Base-by-base conservation (phyloP, 441 rosid species). In the Macaranga tanarius region DNA sequence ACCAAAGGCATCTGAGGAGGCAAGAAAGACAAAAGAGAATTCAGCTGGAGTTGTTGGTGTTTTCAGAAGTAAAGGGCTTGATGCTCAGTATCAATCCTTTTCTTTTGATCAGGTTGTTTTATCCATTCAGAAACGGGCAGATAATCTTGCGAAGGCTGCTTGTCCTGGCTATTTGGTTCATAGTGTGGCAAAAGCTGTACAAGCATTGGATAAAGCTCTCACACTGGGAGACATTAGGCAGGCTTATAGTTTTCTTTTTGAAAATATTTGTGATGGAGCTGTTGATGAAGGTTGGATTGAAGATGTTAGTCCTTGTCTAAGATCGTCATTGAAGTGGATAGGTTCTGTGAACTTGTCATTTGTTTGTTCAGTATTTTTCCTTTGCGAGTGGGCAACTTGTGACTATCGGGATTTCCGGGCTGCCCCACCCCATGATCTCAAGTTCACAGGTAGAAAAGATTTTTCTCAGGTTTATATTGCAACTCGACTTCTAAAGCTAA, bases 351-450 rank as follows among this genome's bases (percentile, higher is more conserved):
- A 81, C 79, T 76, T 84, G 81, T 86, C 99, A 52, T 86, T 90
- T 72, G 73, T 94, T 80, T 85, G 87, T 80, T 91, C 97, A 15
- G 87, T 89, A 22, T 96, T 96, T 81, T 88, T 92, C 78, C 95
- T 96, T 74, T 86, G 96, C 55, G 99, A 96, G 85, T 96, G 99
- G 99, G 99, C 99, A 67, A 92, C 97, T 3, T 94, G 97, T 82
- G 94, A 90, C 73, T 96, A 87, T 77, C 86, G 99, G 79, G 96
- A 94, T 80, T 92, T 92, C 72, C 93, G 95, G 45, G 81, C 82
- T 77, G 86, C 86, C 68, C 83, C 86, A 20, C 89, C 92, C 77
- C 72, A 71, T 74, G 89, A 86, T 63, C 54, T 87, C 76, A 89
- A 91, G 79, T 90, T 91, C 80, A 89, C 97, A 5, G 99, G 99